Evolutionary conservation across 2,329 filamentous ascomycete genomes (phyloP).

Genomic region (Botrytis paeoniae): DNA sequence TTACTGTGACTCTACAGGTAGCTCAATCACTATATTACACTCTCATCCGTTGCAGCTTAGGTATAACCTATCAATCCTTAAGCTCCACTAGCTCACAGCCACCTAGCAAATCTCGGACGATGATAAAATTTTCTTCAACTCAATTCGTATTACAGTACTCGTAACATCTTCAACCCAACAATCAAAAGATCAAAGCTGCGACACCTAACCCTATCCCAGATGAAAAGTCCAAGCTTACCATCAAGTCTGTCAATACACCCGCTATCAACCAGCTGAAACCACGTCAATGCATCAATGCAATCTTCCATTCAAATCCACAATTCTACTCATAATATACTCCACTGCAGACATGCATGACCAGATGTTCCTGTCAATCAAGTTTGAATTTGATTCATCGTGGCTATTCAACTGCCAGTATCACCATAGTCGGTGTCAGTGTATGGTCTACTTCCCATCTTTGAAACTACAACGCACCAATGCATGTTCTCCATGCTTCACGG

Average conservation of each 20-base stretch:
- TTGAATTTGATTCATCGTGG: not conserved
- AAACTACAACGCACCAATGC: constrained; percentile 5
- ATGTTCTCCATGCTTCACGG: not conserved
- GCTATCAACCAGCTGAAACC: not conserved
- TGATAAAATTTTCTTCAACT: not conserved
- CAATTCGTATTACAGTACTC: not conserved
- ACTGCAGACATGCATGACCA: not conserved
- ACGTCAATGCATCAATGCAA: constrained; percentile 10
- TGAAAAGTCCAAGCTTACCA: not conserved
- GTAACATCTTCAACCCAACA: not conserved
- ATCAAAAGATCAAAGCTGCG: not conserved
- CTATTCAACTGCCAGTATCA: not conserved
- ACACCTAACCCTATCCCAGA: not conserved
- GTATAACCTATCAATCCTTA: not conserved
- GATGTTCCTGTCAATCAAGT: not conserved
- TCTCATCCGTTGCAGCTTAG: too few species aligned
- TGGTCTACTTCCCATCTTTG: not conserved
- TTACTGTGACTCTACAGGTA: not conserved
- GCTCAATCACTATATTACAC: not conserved
- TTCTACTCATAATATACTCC: not conserved
- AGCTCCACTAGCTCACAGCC: not conserved
- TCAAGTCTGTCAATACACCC: not conserved
- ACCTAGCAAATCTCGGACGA: not conserved
- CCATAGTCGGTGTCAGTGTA: not conserved
- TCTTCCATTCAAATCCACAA: not conserved